phyloP scores from a whole-genome alignment of 1,284 basidiomycete species.

The Cutaneotrichosporon cutaneum region DNA sequence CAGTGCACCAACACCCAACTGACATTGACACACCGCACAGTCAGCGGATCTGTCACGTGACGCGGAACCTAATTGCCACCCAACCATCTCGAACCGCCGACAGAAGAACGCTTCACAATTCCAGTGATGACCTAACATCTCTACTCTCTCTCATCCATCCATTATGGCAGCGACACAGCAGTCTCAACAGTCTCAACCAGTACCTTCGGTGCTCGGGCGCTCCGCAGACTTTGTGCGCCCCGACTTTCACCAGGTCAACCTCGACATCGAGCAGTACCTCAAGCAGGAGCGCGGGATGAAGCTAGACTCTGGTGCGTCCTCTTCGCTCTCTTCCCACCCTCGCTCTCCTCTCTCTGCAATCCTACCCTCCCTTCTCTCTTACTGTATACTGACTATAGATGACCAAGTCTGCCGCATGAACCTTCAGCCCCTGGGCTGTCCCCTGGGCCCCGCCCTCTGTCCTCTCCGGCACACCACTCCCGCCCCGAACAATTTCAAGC shows the following conservation, averaged over 20 bases:
- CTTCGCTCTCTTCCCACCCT: too few relatives aligned
- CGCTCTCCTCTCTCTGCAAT: too few relatives aligned
- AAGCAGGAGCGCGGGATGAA: constrained; percentile 83
- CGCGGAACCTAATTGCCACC: constrained; percentile 10
- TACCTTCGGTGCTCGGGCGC: constrained; percentile 34
- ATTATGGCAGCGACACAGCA: constrained; percentile 20
- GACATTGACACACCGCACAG: not conserved
- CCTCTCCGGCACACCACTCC: constrained; percentile 86
- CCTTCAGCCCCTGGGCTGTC: constrained; percentile 76
- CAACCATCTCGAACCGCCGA: not conserved
- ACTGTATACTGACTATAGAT: constrained; percentile 58
- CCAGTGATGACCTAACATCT: not conserved
- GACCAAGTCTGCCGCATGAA: constrained; percentile 85
- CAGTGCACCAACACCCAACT: too few relatives aligned
- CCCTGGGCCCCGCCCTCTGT: constrained; percentile 80
- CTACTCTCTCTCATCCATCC: not conserved
- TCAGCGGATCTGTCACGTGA: not conserved
- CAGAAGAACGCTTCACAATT: not conserved
- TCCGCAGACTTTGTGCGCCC: constrained; percentile 70
- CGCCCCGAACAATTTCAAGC: constrained; percentile 80
- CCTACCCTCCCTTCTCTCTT: too few relatives aligned
- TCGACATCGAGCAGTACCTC: constrained; percentile 76
- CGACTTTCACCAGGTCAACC: constrained; percentile 91
- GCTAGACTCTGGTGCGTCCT: constrained; percentile 80
- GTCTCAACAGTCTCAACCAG: constrained; percentile 12